Conservation (phyloP, 1,284 basidiomycete genomes). For the Entoloma clypeatum region DNA sequence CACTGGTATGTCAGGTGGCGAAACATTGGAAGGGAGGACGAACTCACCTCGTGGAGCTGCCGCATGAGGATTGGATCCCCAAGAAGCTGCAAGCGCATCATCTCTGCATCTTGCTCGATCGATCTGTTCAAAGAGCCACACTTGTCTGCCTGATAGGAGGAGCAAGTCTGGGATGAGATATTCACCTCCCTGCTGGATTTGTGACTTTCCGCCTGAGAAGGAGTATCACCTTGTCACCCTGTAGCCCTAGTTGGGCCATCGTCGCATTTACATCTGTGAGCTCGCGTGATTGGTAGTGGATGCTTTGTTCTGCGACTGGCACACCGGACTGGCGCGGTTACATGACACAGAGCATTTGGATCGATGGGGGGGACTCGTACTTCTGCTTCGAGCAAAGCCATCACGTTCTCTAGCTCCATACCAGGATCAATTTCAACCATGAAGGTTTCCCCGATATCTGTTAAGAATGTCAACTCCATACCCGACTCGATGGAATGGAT, state of each 20-base stretch:
- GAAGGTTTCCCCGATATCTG: constrained; percentile 73
- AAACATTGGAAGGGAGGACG: constrained; percentile 7
- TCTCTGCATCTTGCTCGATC: constrained; percentile 79
- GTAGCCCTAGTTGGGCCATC: constrained; percentile 59
- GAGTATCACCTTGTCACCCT: constrained; percentile 58
- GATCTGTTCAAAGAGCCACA: constrained; percentile 36
- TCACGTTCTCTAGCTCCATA: constrained; percentile 87
- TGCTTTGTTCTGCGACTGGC: constrained; percentile 63
- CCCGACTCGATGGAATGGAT: constrained; percentile 14
- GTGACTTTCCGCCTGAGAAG: constrained; percentile 58
- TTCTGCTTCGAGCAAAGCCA: constrained; percentile 88
- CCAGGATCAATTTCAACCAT: constrained; percentile 80
- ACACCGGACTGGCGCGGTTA: constrained; percentile 58
- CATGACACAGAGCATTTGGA: constrained; percentile 3
- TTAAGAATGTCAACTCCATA: constrained; percentile 84
- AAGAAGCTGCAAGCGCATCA: constrained; percentile 84
- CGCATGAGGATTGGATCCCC: constrained; percentile 80
- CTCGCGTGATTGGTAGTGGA: constrained; percentile 62
- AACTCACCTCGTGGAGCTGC: constrained; percentile 64
- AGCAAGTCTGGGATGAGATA: constrained; percentile 5
- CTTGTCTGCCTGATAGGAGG: constrained; percentile 3
- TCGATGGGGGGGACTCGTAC: constrained; percentile 37
- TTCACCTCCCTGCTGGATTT: constrained; percentile 59
- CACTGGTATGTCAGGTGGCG: constrained; percentile 4
- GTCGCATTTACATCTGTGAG: constrained; percentile 62